phyloP scores from a whole-genome alignment of 306 rosid species.

The Adenanthera pavonina region DNA sequence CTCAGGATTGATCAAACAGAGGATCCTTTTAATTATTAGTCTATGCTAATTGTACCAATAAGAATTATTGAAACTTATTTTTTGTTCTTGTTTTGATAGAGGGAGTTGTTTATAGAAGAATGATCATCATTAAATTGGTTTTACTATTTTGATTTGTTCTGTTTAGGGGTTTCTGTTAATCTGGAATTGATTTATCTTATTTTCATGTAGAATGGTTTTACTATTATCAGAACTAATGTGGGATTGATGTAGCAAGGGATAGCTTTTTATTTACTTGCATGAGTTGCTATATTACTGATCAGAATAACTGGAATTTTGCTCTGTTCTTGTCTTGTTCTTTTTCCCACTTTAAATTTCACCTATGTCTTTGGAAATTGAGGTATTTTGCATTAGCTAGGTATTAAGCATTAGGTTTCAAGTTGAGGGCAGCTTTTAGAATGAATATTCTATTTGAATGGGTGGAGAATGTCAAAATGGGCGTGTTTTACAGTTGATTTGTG shows the following conservation, averaged over 20 bases:
- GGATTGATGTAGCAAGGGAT: neutral
- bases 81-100: neutral
- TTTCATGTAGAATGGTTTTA: neutral
- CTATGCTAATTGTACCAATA: neutral
- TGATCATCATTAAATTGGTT: neutral
- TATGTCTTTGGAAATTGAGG: neutral
- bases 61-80: neutral
- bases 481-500: conserved; percentile 12
- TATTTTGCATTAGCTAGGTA: neutral
- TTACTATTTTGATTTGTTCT: neutral
- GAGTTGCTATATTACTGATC: neutral
- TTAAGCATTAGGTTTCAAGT: neutral
- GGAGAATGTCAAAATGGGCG: conserved; percentile 3
- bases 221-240: neutral
- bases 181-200: neutral
- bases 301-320: neutral
- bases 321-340: neutral
- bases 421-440: too few relatives aligned
- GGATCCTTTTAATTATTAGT: neutral
- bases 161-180: neutral
- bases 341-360: neutral
- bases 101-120: neutral
- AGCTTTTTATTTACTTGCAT: neutral
- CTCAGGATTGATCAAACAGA: neutral
- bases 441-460: neutral